Base-by-base conservation (phyloP, 768 basidiomycete genomes). In the Chlorophyllum brunneum region DNA sequence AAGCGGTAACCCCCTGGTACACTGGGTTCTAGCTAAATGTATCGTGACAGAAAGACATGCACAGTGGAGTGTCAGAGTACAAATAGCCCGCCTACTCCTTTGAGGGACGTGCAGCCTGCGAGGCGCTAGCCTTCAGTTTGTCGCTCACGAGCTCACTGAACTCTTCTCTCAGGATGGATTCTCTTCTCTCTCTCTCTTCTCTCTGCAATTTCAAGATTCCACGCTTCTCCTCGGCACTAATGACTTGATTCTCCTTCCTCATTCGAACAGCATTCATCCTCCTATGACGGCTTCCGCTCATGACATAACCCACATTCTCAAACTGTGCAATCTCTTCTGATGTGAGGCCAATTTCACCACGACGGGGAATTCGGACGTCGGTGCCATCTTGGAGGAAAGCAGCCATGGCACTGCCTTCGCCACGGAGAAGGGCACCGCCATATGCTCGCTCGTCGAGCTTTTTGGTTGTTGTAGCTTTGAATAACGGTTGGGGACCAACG, bases 211-310 rank as follows among this genome's bases (percentile, higher is more conserved):
- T 95, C 65, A 98, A 65, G 54, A 98, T 95, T 30, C 92, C 91
- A 29, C 97, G 73, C 78, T 98, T 98, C 78, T 99, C 97, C 70
- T 98, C 97, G 1, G 95, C 94, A 61, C 88, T 92, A 65, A 99
- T 99, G 57, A 98, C 95, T 71, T 99, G 97, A 73, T 99, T 98
- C 75, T 99, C 97, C 77, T 98, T 98, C 64, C 95, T 76, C 84
- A 99, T 90, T 55, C 97, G 89, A 38, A 99, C 95, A 0, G 97
- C 95, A 60, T 98, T 99, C 97, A 99, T 99, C 68, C 93, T 80
- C 58, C 89, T 81, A 68, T 99, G 94, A 56, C 95, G 75, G 61
- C 84, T 89, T 39, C 95, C 97, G 60, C 89, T 93, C 97, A 98
- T 99, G 41, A 99, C 97, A 67, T 97, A 99, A 15, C 97, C 97